Conservation (phyloP, 164 flowering plant species). For the Umbilicus rupestris region DNA sequence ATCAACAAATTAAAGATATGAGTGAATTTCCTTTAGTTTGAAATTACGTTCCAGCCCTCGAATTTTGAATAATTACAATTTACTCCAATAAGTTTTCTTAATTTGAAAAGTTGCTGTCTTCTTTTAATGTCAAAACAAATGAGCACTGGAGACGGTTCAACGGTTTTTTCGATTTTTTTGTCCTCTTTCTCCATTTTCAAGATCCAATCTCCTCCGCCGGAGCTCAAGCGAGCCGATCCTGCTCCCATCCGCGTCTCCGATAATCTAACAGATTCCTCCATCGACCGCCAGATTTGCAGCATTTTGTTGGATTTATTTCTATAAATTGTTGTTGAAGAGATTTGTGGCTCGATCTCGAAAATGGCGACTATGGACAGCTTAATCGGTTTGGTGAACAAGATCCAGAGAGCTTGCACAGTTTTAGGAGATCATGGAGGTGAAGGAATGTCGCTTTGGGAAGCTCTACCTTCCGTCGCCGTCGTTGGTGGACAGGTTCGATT, state of each 20-base stretch:
- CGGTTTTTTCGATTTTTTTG: neutral
- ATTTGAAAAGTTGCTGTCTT: neutral
- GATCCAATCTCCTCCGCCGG: neutral
- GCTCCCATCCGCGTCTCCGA: neutral
- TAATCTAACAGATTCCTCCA: neutral
- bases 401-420: slow-evolving; percentile 92
- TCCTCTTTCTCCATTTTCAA: neutral
- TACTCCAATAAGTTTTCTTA: neutral
- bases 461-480: slow-evolving; percentile 95
- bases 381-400: slow-evolving; percentile 87
- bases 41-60: neutral
- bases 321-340: too few relatives aligned
- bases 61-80: neutral
- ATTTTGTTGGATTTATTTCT: neutral
- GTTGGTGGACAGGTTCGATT: slow-evolving; percentile 85
- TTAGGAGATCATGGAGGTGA: slow-evolving; percentile 97
- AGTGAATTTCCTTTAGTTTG: too few relatives aligned
- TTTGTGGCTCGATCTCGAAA: slow-evolving; percentile 6
- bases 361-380: slow-evolving; percentile 95
- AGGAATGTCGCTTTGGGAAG: slow-evolving; percentile 98
- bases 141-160: neutral
- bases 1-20: too few relatives aligned
- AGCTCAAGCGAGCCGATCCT: neutral
- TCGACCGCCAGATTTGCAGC: neutral
- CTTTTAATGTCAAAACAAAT: neutral